Evolutionary conservation across 352 stramenopile species (phyloP), one percentile per base, ranked within the genome.

Genomic region (Globisporangium cystogenes): DNA sequence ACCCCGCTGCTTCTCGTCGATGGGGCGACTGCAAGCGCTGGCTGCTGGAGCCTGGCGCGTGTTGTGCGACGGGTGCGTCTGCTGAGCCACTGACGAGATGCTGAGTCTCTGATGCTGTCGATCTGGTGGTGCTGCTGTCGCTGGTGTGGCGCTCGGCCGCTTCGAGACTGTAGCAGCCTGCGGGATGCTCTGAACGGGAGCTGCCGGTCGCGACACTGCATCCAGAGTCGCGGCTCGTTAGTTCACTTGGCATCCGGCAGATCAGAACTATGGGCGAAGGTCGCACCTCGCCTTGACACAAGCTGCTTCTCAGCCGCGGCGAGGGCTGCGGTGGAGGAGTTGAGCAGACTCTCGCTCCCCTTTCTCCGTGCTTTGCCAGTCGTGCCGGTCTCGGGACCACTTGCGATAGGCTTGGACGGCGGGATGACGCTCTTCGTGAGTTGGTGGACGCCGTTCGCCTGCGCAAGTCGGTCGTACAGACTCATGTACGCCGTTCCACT

Each of bases 1-100:
- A 29, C 82, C 86, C 31, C 66, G 68, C 55, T 90, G 76, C 55
- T 86, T 87, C 42, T 73, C 61, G 42, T 83, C 74, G 48, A 86
- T 50, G 11, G 49, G 10, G 50, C 52, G 12, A 37, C 36, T 42
- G 27, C 21, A 24, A 14, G 18, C 3, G 4, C 27, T n/a, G 39
- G 3, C 24, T 18, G 7, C 15, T 44, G 51, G 0, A 29, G 11
- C n/a, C 11, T 29, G 47, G 15, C 33, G 40, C 14, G 33, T n/a
- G 5, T 37, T 26, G n/a, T 48, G 29, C 1, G 0, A 11, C 8
- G 44, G 14, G 21, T 27, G 26, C 26, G 23, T 16, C 18, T 14
- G 18, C 1, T n/a, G 21, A 8, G 29, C 11, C 4, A 16, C 23
- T 20, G 43, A 29, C 12, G 23, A n/a, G 16, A 27, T 29, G 16